Percentiles rank a stretch among this genome's conserved stretches.
Evolutionary conservation across 164 flowering plant species (phyloP).

Genomic region (Euptelea pleiosperma): DNA sequence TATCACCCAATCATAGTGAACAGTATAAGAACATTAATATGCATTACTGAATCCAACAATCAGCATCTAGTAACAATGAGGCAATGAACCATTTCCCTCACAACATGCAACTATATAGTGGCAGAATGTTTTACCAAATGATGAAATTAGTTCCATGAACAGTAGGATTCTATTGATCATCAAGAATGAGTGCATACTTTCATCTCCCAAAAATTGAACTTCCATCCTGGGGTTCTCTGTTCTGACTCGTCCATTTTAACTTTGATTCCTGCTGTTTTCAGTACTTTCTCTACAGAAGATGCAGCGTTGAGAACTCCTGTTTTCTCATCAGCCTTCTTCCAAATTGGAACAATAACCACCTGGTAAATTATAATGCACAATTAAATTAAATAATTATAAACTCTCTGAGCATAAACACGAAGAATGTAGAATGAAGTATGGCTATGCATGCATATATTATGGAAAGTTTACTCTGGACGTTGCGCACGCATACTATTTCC

Average conservation of each 20-base stretch:
- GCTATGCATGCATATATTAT: background rate
- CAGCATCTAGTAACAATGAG: too few relatives aligned
- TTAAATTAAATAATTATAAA: background rate
- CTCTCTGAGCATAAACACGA: background rate
- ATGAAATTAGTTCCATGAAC: background rate
- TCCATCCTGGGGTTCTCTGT: constrained; percentile 96
- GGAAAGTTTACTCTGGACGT: background rate
- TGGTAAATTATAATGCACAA: constrained; percentile 18
- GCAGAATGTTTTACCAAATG: background rate
- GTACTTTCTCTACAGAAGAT: constrained; percentile 44
- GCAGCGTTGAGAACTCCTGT: constrained; percentile 71
- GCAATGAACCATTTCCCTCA: background rate
- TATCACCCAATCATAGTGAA: too few relatives aligned
- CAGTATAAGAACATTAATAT: too few relatives aligned
- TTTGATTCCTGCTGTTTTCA: constrained; percentile 64
- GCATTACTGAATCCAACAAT: too few relatives aligned
- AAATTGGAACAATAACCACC: constrained; percentile 91
- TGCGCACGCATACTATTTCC: too few relatives aligned
- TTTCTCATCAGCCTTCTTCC: constrained; percentile 76
- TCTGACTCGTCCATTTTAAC: constrained; percentile 86
- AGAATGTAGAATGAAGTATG: background rate
- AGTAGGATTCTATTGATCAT: background rate
- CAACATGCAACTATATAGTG: background rate
- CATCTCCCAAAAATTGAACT: constrained; percentile 99
- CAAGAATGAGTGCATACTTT: constrained; percentile 46